A percentile compares a stretch with the other conserved stretches of the same genome.
phyloP scores from a whole-genome alignment of 495 filamentous ascomycete species.

The Neurospora sp. region DNA sequence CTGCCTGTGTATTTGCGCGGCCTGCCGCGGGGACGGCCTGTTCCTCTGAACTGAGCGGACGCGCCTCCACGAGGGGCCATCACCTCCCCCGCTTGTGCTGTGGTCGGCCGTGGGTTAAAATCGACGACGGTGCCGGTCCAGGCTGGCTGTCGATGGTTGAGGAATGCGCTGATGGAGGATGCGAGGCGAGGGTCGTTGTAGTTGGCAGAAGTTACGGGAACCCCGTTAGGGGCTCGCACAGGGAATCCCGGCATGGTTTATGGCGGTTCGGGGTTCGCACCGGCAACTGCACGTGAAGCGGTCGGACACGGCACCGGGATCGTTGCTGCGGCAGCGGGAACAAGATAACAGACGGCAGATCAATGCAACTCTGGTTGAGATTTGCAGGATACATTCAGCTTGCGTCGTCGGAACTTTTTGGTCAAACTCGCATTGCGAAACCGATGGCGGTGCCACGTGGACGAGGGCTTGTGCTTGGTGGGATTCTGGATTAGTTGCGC shows the following conservation, averaged over 20 bases:
- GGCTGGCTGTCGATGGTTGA: slow-evolving; percentile 4
- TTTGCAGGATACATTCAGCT: neutral
- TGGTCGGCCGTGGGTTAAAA: neutral
- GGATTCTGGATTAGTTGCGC: neutral
- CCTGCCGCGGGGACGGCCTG: neutral
- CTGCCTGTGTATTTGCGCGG: neutral
- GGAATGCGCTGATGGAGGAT: slow-evolving; percentile 5
- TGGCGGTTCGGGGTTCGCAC: neutral
- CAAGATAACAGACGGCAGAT: neutral
- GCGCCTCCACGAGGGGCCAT: neutral
- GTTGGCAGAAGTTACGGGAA: neutral
- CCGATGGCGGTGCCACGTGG: neutral
- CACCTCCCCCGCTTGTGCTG: neutral
- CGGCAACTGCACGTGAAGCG: neutral
- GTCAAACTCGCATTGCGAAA: neutral
- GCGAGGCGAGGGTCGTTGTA: neutral
- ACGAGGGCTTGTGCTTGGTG: neutral
- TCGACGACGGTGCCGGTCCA: neutral
- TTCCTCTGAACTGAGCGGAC: neutral
- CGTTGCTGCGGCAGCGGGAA: neutral
- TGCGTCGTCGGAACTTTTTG: neutral
- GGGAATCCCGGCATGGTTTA: neutral
- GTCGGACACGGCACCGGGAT: neutral
- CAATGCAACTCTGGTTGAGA: neutral
- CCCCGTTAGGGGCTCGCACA: neutral